Evolutionary conservation across 768 basidiomycete genomes (phyloP), one percentile per base, ranked within the genome.

Genomic region (Boletus fagicola): DNA sequence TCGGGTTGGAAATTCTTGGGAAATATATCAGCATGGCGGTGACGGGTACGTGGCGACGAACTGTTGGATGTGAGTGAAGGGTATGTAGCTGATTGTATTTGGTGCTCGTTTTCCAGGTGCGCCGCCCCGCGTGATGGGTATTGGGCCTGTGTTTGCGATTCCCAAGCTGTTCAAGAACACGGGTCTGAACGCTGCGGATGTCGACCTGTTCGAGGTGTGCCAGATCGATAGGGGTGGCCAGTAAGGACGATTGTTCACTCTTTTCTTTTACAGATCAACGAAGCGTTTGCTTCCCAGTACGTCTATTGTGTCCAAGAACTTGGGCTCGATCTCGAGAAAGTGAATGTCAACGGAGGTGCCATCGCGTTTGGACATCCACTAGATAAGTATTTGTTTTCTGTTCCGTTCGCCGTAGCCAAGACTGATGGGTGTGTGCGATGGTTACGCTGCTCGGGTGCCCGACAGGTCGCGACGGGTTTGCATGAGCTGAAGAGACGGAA

Each of bases 321-420:
- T 18, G 78, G 77, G 13, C 75, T 94, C 26, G 77, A 82, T 57
- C 72, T 68, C 16, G 76, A 78, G 50, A 83, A 89, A 78, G 84
- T 92, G 22, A 94, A 95, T 64, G 88, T 92, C 31, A 92, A 93
- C 58, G 92, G 93, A 18, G 93, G 93, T 3, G 92, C 92, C 0
- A 94, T 95, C 66, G 93, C 91, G 20, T 77, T 92, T 42, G 89
- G 90, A 0, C 89, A 92, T 71, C 88, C 89, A 28, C 69, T 90
- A 82, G 90, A 87, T 89, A 68, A 81, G 87, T 81, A 20, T 5
- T 43, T 59, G 11, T 11, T 18, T 38, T 18, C 44, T 20, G 39
- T 62, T n/a, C 54, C 16, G 22, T 26, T 24, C 22, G n/a, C 16
- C 16, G 20, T 26, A 12, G 22, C n/a, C 18, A 20, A 38, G 28